Base-by-base conservation (phyloP, 1,284 basidiomycete species). In the Sporisorium exsertum region DNA sequence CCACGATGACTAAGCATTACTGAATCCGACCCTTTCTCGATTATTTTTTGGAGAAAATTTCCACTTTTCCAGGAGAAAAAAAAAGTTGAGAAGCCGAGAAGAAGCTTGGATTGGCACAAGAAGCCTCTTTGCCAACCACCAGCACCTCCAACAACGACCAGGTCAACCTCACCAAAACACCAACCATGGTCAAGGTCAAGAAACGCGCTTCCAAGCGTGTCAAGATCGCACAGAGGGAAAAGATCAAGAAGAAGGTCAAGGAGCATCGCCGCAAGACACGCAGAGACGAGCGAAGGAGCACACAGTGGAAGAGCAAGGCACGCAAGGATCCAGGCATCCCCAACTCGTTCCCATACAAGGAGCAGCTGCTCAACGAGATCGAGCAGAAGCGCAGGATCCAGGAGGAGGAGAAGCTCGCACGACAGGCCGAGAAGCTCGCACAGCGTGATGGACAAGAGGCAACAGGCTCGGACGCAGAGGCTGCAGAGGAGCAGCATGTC, bases 311-410 rank as follows among this genome's bases (percentile, higher is more conserved):
- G 70, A 77, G 74, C 65, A 79, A 64, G 27, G 85, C 90, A 88
- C 86, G 94, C 89, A 89, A 91, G 86, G 96, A 99, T 85, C 94
- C 93, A 27, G 97, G 97, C 52, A 96, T 99, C 70, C 96, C 96
- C n/a, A 97, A 93, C 87, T 92, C 91, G 72, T 97, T 95, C 88
- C 96, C 95, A 4, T 97, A 92, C 90, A 99, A 98, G 88, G 96
- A 97, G 85, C 92, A 96, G 87, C 92, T 99, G 65, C 88, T 99
- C 46, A 94, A 94, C 16, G 96, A 99, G 73, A 81, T 85, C 64
- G 82, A 84, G 58, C 64, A 78, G 58, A 77, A 75, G 61, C 72
- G 78, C n/a, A 64, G 80, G 13, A 18, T 64, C 5, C 68, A 66
- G 33, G 77, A 74, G 33, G 75, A 79, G 64, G 60, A 79, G 64